Evolutionary conservation across 140 eudicot species (phyloP).

Genomic region (Stevia rebaudiana): DNA sequence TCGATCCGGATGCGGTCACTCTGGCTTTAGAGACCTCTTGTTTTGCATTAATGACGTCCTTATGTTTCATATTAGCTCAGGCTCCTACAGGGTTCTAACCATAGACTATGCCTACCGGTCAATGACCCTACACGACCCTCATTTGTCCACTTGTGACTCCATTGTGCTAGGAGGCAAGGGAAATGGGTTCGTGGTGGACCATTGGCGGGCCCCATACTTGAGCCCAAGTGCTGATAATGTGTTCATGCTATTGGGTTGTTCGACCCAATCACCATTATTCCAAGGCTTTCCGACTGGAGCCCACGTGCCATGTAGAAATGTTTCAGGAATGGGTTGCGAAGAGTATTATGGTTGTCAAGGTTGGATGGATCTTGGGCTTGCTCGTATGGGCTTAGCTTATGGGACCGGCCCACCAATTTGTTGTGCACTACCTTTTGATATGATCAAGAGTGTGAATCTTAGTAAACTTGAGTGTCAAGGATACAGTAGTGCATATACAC

Average conservation of each 20-base stretch:
- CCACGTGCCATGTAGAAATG: slow-evolving; percentile 73
- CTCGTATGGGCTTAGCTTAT: slow-evolving; percentile 45
- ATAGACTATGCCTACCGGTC: slow-evolving; percentile 80
- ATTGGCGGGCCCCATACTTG: slow-evolving; percentile 65
- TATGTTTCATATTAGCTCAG: slow-evolving; percentile 91
- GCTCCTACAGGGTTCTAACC: slow-evolving; percentile 74
- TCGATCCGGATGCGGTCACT: slow-evolving; percentile 82
- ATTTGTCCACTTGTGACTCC: slow-evolving; percentile 76
- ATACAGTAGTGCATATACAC: slow-evolving; percentile 84
- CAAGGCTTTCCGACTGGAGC: slow-evolving; percentile 74
- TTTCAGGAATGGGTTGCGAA: slow-evolving; percentile 90
- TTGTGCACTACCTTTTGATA: slow-evolving; percentile 59
- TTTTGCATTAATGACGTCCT: slow-evolving; percentile 86
- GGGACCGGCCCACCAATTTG: slow-evolving; percentile 87
- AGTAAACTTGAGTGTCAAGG: slow-evolving; percentile 77
- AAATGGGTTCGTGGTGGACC: slow-evolving; percentile 87
- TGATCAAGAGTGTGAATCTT: slow-evolving; percentile 66
- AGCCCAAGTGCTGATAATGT: slow-evolving; percentile 74
- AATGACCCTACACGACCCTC: slow-evolving; percentile 77
- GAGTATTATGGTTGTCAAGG: slow-evolving; percentile 85
- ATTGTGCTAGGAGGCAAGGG: slow-evolving; percentile 67
- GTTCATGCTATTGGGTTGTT: slow-evolving; percentile 87
- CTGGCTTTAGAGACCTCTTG: slow-evolving; percentile 65
- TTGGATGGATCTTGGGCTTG: slow-evolving; percentile 57
- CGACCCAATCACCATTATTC: slow-evolving; percentile 72